These are phyloP conservation scores for Aspergillus novoparasiticus DNA, from an alignment of 2,329 filamentous ascomycete genomes.

Conservation along the genomic window DNA sequence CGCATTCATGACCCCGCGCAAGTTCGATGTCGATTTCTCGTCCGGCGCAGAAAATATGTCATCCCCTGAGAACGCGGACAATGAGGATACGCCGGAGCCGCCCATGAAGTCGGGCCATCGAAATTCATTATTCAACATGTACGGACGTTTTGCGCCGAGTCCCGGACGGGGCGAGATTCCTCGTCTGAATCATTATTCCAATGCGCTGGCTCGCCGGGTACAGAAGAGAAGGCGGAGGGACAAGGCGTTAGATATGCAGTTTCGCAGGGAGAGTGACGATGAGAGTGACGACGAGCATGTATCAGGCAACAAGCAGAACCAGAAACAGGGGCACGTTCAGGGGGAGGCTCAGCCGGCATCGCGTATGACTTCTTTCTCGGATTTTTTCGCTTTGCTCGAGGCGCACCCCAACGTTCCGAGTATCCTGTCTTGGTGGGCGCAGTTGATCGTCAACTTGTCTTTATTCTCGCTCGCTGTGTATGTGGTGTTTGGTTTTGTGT, in stretches of 20 bases:
- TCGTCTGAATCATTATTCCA: slow-evolving; percentile 51
- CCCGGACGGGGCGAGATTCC: slow-evolving; percentile 69
- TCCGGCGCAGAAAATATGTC: slow-evolving; percentile 51
- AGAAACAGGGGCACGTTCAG: slow-evolving; percentile 19
- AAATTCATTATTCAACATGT: slow-evolving; percentile 45
- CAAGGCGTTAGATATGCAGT: slow-evolving; percentile 46
- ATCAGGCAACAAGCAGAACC: slow-evolving; percentile 31
- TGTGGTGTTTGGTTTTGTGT: slow-evolving; percentile 69
- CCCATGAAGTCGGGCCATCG: slow-evolving; percentile 36
- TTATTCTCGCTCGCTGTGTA: slow-evolving; percentile 58
- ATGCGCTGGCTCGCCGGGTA: slow-evolving; percentile 47
- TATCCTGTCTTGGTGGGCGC: slow-evolving; percentile 67
- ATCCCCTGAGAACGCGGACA: slow-evolving; percentile 49
- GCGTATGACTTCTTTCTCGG: slow-evolving; percentile 43
- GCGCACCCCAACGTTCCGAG: slow-evolving; percentile 66
- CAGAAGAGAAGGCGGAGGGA: slow-evolving; percentile 55
- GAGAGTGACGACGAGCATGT: slow-evolving; percentile 39
- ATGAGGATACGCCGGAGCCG: slow-evolving; percentile 52
- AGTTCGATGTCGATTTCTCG: slow-evolving; percentile 51
- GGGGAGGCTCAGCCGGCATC: slow-evolving; percentile 29
- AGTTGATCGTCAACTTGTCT: slow-evolving; percentile 57
- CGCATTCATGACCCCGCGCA: slow-evolving; percentile 53
- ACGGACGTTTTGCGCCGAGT: slow-evolving; percentile 47
- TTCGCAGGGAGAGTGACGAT: slow-evolving; percentile 46
- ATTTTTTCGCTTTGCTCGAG: slow-evolving; percentile 64